Percentiles rank a stretch among this genome's conserved stretches.
Conservation (phyloP, 306 rosid species). For the Parietaria judaica region DNA sequence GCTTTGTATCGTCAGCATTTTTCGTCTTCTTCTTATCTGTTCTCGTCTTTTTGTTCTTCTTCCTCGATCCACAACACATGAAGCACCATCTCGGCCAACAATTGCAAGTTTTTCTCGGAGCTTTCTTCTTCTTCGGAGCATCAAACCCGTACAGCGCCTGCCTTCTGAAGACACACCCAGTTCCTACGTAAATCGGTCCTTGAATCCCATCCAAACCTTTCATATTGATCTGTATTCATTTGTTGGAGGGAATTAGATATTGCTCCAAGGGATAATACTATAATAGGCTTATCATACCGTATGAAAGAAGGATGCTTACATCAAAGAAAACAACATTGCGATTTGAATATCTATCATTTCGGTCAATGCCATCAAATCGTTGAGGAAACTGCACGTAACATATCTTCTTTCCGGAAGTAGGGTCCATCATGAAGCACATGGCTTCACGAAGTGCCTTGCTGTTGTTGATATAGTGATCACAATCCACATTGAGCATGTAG, state of each 20-base stretch:
- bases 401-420: constrained; percentile 72
- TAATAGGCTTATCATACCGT: too few relatives aligned
- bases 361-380: constrained; percentile 92
- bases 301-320: constrained; percentile 26
- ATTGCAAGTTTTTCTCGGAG: constrained; percentile 68
- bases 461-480: constrained; percentile 96
- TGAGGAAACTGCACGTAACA: constrained; percentile 94
- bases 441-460: constrained; percentile 92
- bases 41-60: constrained; percentile 50
- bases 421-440: constrained; percentile 97
- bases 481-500: constrained; percentile 76
- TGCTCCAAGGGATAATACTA: background rate
- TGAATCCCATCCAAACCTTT: constrained; percentile 94
- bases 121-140: constrained; percentile 73
- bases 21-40: constrained; percentile 47
- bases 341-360: constrained; percentile 84
- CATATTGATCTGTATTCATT: constrained; percentile 62
- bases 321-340: constrained; percentile 90
- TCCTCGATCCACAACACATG: constrained; percentile 56
- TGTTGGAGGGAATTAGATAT: constrained; percentile 19
- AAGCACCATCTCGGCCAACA: constrained; percentile 92
- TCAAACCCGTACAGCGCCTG: constrained; percentile 91
- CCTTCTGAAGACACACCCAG: constrained; percentile 92
- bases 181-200: constrained; percentile 94
- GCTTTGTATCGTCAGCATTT: constrained; percentile 51